Conservation (phyloP, 1,284 basidiomycete species). For the Trichosporon asahii region DNA sequence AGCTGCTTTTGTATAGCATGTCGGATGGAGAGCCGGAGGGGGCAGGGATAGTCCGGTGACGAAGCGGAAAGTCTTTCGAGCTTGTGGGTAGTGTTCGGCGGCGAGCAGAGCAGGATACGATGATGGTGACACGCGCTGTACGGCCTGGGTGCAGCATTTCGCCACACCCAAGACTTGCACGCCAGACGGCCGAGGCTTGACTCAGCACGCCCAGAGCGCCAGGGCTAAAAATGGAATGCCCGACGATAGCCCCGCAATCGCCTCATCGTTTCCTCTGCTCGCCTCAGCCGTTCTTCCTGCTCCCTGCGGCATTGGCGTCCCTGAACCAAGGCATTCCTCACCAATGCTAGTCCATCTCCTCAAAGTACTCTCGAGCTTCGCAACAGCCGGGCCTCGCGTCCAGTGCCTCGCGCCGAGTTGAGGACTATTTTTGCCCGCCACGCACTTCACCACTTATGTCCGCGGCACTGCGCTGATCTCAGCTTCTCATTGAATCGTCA, state of each 20-base stretch:
- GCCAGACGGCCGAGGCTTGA: neutral
- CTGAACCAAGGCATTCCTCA: neutral
- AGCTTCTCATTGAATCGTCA: neutral
- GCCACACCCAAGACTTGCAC: neutral
- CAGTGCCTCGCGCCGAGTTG: neutral
- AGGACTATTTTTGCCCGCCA: neutral
- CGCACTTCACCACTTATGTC: neutral
- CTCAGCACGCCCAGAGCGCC: neutral
- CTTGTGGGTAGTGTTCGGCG: neutral
- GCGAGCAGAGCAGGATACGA: neutral
- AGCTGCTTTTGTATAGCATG: neutral
- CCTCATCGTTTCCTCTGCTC: neutral
- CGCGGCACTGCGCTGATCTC: neutral
- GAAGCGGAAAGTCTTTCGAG: neutral
- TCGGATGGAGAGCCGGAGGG: neutral
- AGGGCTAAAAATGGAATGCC: slow-evolving; percentile 1
- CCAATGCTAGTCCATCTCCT: neutral
- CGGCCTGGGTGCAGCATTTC: neutral
- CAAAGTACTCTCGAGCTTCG: neutral
- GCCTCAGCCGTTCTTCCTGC: neutral
- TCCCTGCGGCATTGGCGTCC: neutral
- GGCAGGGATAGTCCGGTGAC: neutral
- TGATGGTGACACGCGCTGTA: neutral
- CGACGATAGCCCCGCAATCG: slow-evolving; percentile 1
- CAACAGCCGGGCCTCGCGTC: neutral